phyloP scores from a whole-genome alignment of 2,329 filamentous ascomycete species.

The Fusarium illudens region DNA sequence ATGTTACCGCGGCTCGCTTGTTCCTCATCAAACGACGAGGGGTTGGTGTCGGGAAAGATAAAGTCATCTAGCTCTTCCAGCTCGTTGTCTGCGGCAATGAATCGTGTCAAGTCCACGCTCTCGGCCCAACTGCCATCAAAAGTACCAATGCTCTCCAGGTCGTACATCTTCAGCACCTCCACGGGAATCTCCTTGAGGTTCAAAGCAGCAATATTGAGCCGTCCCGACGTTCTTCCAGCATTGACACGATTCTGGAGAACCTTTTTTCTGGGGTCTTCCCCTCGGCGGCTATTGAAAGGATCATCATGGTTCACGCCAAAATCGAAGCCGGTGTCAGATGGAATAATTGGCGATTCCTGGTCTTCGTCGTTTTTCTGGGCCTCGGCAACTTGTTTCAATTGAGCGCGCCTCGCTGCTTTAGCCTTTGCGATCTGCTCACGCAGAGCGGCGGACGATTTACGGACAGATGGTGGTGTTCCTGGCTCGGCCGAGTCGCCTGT shows the following conservation, averaged over 20 bases:
- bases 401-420: constrained; percentile 78
- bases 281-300: constrained; percentile 74
- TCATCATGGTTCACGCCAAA: constrained; percentile 66
- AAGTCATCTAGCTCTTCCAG: constrained; percentile 75
- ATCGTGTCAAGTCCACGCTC: constrained; percentile 83
- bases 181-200: constrained; percentile 79
- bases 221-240: constrained; percentile 77
- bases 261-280: constrained; percentile 67
- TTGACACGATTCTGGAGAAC: constrained; percentile 78
- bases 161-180: constrained; percentile 92
- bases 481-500: constrained; percentile 24
- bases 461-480: constrained; percentile 40
- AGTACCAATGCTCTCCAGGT: constrained; percentile 71
- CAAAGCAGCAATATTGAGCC: constrained; percentile 88
- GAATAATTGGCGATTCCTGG: constrained; percentile 50
- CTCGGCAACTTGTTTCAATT: constrained; percentile 47
- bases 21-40: constrained; percentile 66
- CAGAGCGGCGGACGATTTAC: constrained; percentile 80
- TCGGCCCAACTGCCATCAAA: constrained; percentile 84
- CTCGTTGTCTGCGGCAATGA: constrained; percentile 91
- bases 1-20: constrained; percentile 75
- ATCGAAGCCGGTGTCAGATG: constrained; percentile 54
- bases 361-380: constrained; percentile 8
- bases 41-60: constrained; percentile 78
- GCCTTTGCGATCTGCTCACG: constrained; percentile 94